Evolutionary conservation across 495 filamentous ascomycete species (phyloP), one percentile per base, ranked within the genome.

Genomic region (Staphylotrichum tortipilum): DNA sequence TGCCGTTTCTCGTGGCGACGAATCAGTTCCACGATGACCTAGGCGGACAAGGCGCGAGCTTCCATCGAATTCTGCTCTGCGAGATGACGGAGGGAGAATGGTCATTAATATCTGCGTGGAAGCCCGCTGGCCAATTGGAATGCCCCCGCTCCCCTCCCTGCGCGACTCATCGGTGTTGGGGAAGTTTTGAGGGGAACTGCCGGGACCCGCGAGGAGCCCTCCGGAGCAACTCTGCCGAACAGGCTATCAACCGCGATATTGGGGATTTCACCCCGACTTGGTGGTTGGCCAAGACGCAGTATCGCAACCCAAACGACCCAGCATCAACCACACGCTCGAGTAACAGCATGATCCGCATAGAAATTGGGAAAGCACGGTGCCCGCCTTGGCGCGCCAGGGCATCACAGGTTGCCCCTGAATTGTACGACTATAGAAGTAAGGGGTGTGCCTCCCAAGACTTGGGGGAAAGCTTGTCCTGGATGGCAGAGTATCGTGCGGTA

Each of bases 171-270:
- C 18, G 24, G 15, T 21, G 36, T 33, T 38, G 46, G 35, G 15
- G 46, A 40, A 40, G 15, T 4, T 11, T 47, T 15, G 8, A 30
- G 37, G 50, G 9, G 28, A 47, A 58, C 30, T 54, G 55, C 51
- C 55, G 55, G 28, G 36, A 18, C 15, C 36, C 23, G n/a, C 40
- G 30, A 5, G 4, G 43, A 36, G 44, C 33, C 26, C 17, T 14
- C 34, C 52, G 56, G 56, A 53, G 47, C 46, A 11, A 39, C 53
- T 53, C 42, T 61, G 47, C 58, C 58, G 56, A 59, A 56, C 52
- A 61, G 58, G 55, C 58, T 61, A 56, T 59, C 50, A 56, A 43
- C 10, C 31, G 41, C 36, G 47, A 56, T 59, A 59, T 60, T 58
- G 40, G 30, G 10, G 12, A 19, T 17, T 54, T 46, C 15, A 43